Conservation (phyloP, 352 stramenopile species). For the Globisporangium solare region DNA sequence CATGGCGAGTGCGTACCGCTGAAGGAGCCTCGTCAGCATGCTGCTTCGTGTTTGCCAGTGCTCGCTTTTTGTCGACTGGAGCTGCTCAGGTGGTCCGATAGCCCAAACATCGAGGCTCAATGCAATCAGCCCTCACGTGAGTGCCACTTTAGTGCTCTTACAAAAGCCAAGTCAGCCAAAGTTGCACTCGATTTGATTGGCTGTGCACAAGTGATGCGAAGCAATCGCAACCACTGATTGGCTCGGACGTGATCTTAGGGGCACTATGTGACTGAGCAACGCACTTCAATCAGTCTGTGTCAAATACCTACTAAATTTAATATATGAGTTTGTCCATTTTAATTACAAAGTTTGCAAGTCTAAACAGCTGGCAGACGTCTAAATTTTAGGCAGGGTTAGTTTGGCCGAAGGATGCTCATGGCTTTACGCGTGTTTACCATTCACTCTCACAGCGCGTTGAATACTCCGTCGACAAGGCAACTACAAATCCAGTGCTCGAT, state of each 20-base stretch:
- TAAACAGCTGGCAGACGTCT: no score
- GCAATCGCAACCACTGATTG: neutral
- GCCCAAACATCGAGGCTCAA: neutral
- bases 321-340: no score
- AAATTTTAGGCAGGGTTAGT: no score
- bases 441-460: no score
- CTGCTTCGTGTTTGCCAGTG: conserved; percentile 1
- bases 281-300: no score
- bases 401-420: no score
- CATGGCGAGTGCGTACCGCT: neutral
- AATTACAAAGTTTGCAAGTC: no score
- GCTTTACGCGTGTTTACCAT: no score
- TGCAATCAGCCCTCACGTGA: conserved; percentile 3
- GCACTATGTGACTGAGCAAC: neutral
- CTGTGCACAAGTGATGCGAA: neutral
- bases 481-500: no score
- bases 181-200: neutral
- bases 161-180: neutral
- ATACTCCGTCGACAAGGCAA: no score
- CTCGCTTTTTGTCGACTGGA: conserved; percentile 4
- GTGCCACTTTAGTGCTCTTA: neutral
- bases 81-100: neutral
- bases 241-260: conserved; percentile 3
- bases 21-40: conserved; percentile 5
- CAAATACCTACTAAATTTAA: no score